These are phyloP conservation scores for Phytopythium oedochilum DNA, from an alignment of 352 stramenopile genomes.

Conservation along the genomic window DNA sequence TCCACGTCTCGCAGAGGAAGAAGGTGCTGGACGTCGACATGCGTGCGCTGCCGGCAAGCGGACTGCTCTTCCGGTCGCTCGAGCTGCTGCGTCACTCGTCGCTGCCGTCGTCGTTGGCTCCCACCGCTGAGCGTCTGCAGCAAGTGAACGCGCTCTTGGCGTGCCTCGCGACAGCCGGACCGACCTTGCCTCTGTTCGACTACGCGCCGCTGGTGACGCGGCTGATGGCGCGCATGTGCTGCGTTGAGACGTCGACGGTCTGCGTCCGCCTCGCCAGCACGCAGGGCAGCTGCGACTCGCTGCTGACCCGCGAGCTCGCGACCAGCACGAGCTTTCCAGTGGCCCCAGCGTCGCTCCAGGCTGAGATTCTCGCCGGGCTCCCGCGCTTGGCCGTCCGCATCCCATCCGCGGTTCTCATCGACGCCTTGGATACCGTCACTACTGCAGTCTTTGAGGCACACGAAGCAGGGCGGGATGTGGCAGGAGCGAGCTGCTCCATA, in stretches of 20 bases:
- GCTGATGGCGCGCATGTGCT: conserved; percentile 25
- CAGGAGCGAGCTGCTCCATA: background rate
- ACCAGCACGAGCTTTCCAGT: conserved; percentile 15
- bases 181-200: conserved; percentile 24
- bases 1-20: conserved; percentile 45
- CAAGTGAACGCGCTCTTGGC: conserved; percentile 17
- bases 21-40: conserved; percentile 43
- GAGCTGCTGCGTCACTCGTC: conserved; percentile 22
- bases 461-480: conserved; percentile 8
- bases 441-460: conserved; percentile 18
- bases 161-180: conserved; percentile 16
- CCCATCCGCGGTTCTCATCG: conserved; percentile 11
- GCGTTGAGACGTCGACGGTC: conserved; percentile 11
- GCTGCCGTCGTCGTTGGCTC: background rate
- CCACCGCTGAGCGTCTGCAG: background rate
- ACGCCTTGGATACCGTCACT: conserved; percentile 13
- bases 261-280: conserved; percentile 31
- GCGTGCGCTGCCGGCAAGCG: conserved; percentile 18
- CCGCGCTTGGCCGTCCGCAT: conserved; percentile 15
- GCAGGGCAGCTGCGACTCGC: conserved; percentile 30
- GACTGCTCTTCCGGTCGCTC: conserved; percentile 26
- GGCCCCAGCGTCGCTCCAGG: conserved; percentile 12
- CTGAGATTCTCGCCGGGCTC: conserved; percentile 17
- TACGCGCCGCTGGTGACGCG: conserved; percentile 21
- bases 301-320: conserved; percentile 19